Evolutionary conservation across 2,329 filamentous ascomycete genomes (phyloP), one percentile per base, ranked within the genome.

Genomic region (Gaeumannomyces sp.): DNA sequence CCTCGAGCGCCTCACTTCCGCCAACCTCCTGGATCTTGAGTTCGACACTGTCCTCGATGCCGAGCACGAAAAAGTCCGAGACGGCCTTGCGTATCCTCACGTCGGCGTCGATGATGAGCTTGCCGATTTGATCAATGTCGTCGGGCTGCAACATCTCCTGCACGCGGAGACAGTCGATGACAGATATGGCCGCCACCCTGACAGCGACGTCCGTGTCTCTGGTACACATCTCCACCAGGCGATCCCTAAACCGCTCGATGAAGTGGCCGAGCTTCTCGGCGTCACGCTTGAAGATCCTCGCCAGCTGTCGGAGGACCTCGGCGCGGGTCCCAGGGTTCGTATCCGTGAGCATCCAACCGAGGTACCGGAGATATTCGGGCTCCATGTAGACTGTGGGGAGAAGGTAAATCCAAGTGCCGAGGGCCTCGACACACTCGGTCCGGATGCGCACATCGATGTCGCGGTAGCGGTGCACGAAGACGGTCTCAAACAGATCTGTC

Each of bases 331-430:
- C 79, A 1, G 88, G 82, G 66, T 88, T 83, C 4, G 88, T 84
- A 73, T 99, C 95, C 5, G 93, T 97, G 35, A 99, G 82, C 72
- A 97, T 89, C 95, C 95, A 99, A 63, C 95, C 95, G 7, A 99
- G 82, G 72, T 99, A 99, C 67, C 95, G 89, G 62, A 99, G 80
- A 76, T 97, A 97, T 70, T 89, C 85, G 1, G 92, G 92, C 69
- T 97, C 91, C 75, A 97, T 92, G 77, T 97, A 99, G 60, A 91
- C 85, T 60, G 92, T 92, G 2, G 93, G 92, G 63, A 97, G 86
- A 14, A 85, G 85, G 73, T 88, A 85, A 70, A 98, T 96, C 95
- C 95, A 99, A 57, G 88, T 85, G 33, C 93, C 93, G 11, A 99
- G 82, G 19, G 92, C 92, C 68, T 90, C 87, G 29, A 96, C 89